Evolutionary conservation across 768 basidiomycete species (phyloP), one percentile per base, ranked within the genome.

Genomic region (Cubamyces lactineus): DNA sequence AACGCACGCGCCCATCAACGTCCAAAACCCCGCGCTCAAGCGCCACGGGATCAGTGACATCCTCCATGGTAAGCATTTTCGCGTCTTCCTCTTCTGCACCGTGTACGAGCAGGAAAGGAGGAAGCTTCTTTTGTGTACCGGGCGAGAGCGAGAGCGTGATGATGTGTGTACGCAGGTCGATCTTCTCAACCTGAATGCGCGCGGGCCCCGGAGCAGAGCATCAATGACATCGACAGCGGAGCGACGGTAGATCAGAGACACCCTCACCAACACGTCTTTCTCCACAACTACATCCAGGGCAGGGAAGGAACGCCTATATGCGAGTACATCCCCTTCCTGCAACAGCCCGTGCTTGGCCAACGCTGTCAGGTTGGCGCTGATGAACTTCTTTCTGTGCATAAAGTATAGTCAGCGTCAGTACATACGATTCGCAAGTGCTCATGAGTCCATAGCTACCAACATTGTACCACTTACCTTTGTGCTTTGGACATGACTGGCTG

Each of bases 21-120:
- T 86, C 84, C 8, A 86, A 74, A 7, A 86, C 59, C 0, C 70
- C 79, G 0, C 75, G 80, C 69, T 87, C 86, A 16, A 88, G 77
- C 69, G 80, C 80, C 2, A 75, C 69, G 0, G 84, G 4, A 71
- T 76, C 66, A 6, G 66, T 17, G 64, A 68, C 61, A 46, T 60
- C 66, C 9, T 64, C 66, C 39, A 70, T 66, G n/a, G 62, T 60
- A 15, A 67, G 64, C 2, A 60, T 28, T 41, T 34, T 57, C 13
- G 40, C 47, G 21, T 49, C 53, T 19, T 17, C 17, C 3, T 54
- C 56, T 2, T 73, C 67, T 4, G 70, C 67, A 1, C 70, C 58
- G 12, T 53, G 57, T 2, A 71, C 61, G 15, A 82, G 67, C 23
- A 72, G 76, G 17, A 71, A 23, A 0, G 67, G 50, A 0, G 82